Conservation (phyloP, 2,329 filamentous ascomycete species). For the Ceratocystis smalleyi region DNA sequence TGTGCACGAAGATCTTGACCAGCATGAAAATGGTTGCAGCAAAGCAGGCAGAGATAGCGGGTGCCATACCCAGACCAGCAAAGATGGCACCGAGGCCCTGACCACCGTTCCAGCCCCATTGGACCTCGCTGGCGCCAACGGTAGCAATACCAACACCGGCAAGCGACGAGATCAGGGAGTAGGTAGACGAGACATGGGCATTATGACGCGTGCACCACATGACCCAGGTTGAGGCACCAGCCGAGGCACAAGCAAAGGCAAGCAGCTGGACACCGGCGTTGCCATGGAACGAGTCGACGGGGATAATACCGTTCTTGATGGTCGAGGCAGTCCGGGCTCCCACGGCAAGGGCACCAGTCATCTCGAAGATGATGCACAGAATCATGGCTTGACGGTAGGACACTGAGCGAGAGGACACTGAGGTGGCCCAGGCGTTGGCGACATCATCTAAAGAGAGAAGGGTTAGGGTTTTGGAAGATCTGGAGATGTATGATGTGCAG, state of each 20-base stretch:
- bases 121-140: conserved; percentile 43
- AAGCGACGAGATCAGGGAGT: conserved; percentile 54
- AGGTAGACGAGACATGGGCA: conserved; percentile 57
- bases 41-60: conserved; percentile 48
- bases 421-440: conserved; percentile 69
- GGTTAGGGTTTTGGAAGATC: conserved; percentile 3
- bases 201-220: conserved; percentile 67
- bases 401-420: conserved; percentile 63
- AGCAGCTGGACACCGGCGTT: conserved; percentile 54
- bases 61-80: conserved; percentile 55
- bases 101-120: conserved; percentile 56
- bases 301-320: conserved; percentile 66
- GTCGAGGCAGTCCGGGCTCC: conserved; percentile 57
- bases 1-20: conserved; percentile 55
- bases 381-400: conserved; percentile 55
- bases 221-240: conserved; percentile 54
- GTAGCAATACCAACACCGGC: conserved; percentile 55
- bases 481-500: not conserved
- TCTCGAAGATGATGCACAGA: conserved; percentile 50
- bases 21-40: conserved; percentile 54
- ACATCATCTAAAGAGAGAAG: conserved; percentile 50
- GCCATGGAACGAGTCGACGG: conserved; percentile 38
- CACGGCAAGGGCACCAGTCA: conserved; percentile 50
- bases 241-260: conserved; percentile 48
- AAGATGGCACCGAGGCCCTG: conserved; percentile 59